phyloP scores from a whole-genome alignment of 495 filamentous ascomycete genomes.

The Talaromyces stipitatus region DNA sequence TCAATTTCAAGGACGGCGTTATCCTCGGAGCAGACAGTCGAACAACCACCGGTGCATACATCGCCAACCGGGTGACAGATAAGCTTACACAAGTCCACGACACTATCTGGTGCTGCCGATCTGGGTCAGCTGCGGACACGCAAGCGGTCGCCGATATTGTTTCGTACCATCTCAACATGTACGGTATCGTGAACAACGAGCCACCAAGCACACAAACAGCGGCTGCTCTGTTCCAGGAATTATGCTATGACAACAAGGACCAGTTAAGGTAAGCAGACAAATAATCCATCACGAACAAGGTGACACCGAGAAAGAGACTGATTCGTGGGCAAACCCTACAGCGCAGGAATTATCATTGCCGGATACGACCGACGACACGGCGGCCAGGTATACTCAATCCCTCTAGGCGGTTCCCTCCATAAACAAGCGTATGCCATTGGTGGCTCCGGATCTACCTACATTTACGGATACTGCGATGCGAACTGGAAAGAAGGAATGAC shows the following conservation, averaged over 20 bases:
- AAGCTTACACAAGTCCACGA: slow-evolving; percentile 98
- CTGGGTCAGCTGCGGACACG: slow-evolving; percentile 94
- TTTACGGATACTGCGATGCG: slow-evolving; percentile 96
- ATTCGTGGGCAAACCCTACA: slow-evolving; percentile 20
- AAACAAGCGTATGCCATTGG: slow-evolving; percentile 95
- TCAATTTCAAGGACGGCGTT: slow-evolving; percentile 96
- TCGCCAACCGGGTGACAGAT: slow-evolving; percentile 97
- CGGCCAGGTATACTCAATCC: slow-evolving; percentile 95
- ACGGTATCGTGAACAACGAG: slow-evolving; percentile 78
- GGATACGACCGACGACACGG: slow-evolving; percentile 91
- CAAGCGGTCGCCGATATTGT: slow-evolving; percentile 98
- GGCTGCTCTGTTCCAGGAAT: slow-evolving; percentile 89
- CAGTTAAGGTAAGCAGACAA: slow-evolving; percentile 55
- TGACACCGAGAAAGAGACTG: not conserved
- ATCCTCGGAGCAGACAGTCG: slow-evolving; percentile 94
- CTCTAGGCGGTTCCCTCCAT: slow-evolving; percentile 92
- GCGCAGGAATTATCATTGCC: slow-evolving; percentile 95
- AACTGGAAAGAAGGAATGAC: slow-evolving; percentile 96
- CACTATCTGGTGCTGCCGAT: slow-evolving; percentile 98
- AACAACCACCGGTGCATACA: slow-evolving; percentile 98
- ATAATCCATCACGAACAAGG: not conserved
- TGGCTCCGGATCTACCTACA: slow-evolving; percentile 96
- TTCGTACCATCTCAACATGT: slow-evolving; percentile 90
- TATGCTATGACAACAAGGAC: slow-evolving; percentile 98
- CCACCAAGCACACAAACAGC: slow-evolving; percentile 89